These are phyloP conservation scores for Rhizophlyctis rosea DNA, from an alignment of 192 early-diverging fungal species.

Conservation along the genomic window DNA sequence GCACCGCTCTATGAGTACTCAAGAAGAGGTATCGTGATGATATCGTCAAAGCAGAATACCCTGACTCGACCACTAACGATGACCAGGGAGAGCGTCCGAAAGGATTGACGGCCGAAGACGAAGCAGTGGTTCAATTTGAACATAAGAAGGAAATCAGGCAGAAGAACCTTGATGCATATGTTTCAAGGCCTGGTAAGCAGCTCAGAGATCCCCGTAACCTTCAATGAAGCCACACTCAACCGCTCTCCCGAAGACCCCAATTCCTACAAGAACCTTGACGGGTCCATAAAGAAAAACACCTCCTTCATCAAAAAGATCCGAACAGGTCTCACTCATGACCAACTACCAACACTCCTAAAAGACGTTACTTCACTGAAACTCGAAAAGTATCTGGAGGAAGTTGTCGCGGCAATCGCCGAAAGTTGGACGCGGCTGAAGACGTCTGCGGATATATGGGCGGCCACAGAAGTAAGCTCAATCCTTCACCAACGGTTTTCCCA, in stretches of 20 bases:
- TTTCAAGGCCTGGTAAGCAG: slow-evolving; percentile 5
- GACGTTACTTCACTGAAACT: slow-evolving; percentile 79
- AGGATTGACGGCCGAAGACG: slow-evolving; percentile 1
- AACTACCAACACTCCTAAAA: slow-evolving; percentile 57
- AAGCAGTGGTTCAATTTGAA: neutral
- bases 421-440: slow-evolving; percentile 67
- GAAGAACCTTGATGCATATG: slow-evolving; percentile 12
- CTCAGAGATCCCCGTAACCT: too few species aligned
- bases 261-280: slow-evolving; percentile 64
- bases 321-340: slow-evolving; percentile 58
- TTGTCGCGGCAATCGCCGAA: slow-evolving; percentile 80
- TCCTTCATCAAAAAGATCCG: slow-evolving; percentile 92
- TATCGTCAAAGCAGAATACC: too few species aligned
- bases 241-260: slow-evolving; percentile 16
- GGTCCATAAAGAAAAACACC: slow-evolving; percentile 97
- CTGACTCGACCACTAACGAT: too few species aligned
- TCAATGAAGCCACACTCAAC: neutral
- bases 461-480: slow-evolving; percentile 73
- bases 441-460: slow-evolving; percentile 71
- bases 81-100: neutral
- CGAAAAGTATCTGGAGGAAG: slow-evolving; percentile 97
- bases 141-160: slow-evolving; percentile 16
- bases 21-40: too few species aligned
- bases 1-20: too few species aligned
- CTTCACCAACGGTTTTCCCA: slow-evolving; percentile 88